Conservation (phyloP, 345 rosid species). For the Moricandia arvensis region DNA sequence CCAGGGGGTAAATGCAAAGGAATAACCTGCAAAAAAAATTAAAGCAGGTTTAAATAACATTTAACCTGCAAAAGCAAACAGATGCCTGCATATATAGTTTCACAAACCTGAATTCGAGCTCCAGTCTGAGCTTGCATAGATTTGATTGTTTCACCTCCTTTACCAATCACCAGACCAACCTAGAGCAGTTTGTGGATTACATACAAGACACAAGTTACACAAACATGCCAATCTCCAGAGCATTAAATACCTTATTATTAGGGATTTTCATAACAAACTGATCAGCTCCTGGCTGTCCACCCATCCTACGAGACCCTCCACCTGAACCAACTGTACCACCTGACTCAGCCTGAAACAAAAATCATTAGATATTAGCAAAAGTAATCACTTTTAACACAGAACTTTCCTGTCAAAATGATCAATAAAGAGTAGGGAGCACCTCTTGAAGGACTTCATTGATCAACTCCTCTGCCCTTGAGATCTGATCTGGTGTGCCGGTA, state of each 20-base stretch:
- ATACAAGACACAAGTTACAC: conserved; percentile 19
- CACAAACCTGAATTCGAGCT: conserved; percentile 95
- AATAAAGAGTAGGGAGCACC: conserved; percentile 18
- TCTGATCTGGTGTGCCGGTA: conserved; percentile 79
- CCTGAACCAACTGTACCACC: conserved; percentile 67
- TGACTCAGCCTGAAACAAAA: conserved; percentile 71
- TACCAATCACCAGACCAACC: conserved; percentile 99
- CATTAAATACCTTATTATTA: conserved; percentile 72
- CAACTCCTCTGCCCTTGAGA: conserved; percentile 85
- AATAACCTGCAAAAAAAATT: conserved; percentile 56
- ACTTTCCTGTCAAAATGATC: neutral
- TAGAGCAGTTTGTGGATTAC: conserved; percentile 41
- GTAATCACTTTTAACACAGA: neutral
- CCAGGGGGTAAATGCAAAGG: conserved; percentile 98
- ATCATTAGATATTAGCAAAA: neutral
- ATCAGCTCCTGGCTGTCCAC: conserved; percentile 77
- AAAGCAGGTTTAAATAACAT: neutral
- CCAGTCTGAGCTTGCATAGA: conserved; percentile 90
- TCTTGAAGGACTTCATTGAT: conserved; percentile 90
- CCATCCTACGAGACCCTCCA: conserved; percentile 66
- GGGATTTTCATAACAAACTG: conserved; percentile 74
- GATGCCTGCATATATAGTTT: neutral
- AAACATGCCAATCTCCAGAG: conserved; percentile 12
- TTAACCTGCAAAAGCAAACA: neutral
- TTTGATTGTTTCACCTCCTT: conserved; percentile 98